Conservation (phyloP, 169 alveolate species). For the Condylostoma magnum region DNA sequence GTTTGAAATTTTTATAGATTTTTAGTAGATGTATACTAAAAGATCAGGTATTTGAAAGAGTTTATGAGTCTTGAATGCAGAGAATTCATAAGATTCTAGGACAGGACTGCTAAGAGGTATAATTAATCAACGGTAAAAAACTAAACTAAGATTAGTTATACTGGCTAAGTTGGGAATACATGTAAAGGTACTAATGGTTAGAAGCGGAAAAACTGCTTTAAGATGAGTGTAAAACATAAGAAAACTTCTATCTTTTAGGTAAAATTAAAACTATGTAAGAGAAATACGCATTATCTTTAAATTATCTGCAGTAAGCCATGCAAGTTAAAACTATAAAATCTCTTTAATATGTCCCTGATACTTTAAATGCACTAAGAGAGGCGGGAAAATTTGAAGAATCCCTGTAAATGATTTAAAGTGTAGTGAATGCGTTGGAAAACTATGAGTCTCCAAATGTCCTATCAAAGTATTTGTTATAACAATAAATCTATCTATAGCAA, state of each 20-base stretch:
- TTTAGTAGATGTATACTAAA: conserved; percentile 52
- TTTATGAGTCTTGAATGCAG: conserved; percentile 33
- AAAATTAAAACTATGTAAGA: not conserved
- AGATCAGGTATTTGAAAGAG: conserved; percentile 38
- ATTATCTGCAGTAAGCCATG: not conserved
- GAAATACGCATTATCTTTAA: not conserved
- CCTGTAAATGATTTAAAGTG: not conserved
- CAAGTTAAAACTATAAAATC: not conserved
- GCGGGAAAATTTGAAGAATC: conserved; percentile 3
- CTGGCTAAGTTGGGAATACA: not conserved
- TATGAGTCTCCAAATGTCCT: not conserved
- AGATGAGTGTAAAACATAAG: not conserved
- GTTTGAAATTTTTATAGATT: conserved; percentile 46
- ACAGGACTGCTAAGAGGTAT: no score
- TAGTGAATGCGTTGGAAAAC: not conserved
- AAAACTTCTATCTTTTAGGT: not conserved
- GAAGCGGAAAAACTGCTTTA: conserved; percentile 49
- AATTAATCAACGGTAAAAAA: no score
- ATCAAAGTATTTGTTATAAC: not conserved
- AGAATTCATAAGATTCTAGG: conserved; percentile 39
- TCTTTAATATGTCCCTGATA: not conserved
- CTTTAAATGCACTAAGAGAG: not conserved
- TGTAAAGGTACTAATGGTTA: conserved; percentile 49
- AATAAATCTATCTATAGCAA: not conserved
- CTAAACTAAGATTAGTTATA: conserved; percentile 23